A percentile compares a stretch with the other conserved stretches of the same genome.
These are phyloP conservation scores for Solanum appendiculatum DNA, from an alignment of 257 asterid species.

Conservation along the genomic window DNA sequence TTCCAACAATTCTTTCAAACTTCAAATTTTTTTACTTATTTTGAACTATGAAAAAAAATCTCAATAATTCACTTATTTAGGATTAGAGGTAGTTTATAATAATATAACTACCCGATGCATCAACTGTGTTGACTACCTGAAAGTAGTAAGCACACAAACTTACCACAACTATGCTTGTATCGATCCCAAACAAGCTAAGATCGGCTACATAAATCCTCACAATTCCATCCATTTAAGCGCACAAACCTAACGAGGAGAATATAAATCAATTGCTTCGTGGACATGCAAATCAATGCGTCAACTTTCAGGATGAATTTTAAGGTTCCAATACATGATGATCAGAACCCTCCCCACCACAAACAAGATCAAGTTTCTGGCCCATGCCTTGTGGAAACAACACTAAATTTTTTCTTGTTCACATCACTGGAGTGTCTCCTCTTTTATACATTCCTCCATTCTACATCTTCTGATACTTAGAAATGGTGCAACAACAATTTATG, in stretches of 20 bases:
- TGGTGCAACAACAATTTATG: neutral
- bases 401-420: neutral
- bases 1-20: neutral
- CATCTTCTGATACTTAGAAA: conserved; percentile 4
- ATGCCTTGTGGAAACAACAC: neutral
- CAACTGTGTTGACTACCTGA: neutral
- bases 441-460: conserved; percentile 31
- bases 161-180: neutral
- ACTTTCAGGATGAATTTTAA: neutral
- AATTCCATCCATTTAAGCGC: neutral
- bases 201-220: neutral
- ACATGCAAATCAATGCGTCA: neutral
- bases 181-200: neutral
- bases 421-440: conserved; percentile 4
- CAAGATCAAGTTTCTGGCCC: neutral
- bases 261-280: neutral
- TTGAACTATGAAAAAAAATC: neutral
- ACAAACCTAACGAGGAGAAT: neutral
- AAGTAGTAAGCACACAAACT: neutral
- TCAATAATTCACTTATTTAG: neutral
- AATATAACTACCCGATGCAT: neutral
- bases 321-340: neutral
- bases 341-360: neutral
- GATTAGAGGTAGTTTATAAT: neutral
- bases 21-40: no score